Conservation (phyloP, 129 eudicot species). For the Kitagawia praeruptora region DNA sequence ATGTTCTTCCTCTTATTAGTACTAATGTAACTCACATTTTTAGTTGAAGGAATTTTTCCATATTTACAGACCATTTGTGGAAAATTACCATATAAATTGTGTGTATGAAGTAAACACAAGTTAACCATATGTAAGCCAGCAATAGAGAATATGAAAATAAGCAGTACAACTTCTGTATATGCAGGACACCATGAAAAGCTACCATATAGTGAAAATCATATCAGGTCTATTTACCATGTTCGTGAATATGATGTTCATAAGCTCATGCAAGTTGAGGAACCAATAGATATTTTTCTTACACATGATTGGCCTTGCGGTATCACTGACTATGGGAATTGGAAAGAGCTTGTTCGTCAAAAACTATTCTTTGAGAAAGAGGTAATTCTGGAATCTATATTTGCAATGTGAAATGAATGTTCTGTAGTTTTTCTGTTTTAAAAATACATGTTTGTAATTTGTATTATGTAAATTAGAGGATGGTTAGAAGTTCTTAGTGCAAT, state of each 20-base stretch:
- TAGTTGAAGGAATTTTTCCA: neutral
- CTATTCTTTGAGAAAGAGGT: constrained; percentile 76
- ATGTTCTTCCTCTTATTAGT: neutral
- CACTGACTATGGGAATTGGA: constrained; percentile 73
- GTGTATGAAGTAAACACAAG: neutral
- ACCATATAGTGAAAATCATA: constrained; percentile 66
- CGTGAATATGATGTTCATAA: constrained; percentile 55
- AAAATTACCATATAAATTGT: neutral
- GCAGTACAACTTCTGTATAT: neutral
- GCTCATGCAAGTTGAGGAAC: constrained; percentile 58
- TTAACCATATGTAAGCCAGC: neutral
- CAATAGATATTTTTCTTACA: constrained; percentile 49
- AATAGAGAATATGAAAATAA: neutral
- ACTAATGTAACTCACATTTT: neutral
- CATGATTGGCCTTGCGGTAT: constrained; percentile 82
- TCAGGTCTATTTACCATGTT: constrained; percentile 86
- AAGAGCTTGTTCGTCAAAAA: constrained; percentile 53
- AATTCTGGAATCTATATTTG: constrained; percentile 3
- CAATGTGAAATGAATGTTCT: neutral
- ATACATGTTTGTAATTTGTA: neutral
- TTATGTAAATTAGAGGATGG: neutral
- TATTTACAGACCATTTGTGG: neutral
- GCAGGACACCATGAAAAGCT: constrained; percentile 91
- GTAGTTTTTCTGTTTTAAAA: neutral
- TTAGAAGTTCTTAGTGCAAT: neutral